Percentiles rank a stretch among this genome's conserved stretches.
Conservation (phyloP, 139 green algal genomes). For the Chlamydomonas incerta region DNA sequence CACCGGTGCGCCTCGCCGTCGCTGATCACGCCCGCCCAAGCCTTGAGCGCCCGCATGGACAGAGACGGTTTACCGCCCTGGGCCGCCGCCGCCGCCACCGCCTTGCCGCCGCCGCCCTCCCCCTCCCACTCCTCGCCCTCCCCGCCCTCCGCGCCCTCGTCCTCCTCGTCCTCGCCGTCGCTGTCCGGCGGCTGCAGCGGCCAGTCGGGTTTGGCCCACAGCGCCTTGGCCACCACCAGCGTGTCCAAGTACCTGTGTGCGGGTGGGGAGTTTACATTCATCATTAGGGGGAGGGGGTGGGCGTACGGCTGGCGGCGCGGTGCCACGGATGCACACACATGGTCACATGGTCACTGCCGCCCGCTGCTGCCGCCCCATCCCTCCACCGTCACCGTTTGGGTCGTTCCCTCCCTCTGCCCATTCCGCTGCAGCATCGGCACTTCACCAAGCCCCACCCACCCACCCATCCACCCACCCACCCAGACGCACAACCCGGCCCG, state of each 20-base stretch:
- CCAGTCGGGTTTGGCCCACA: conserved; percentile 11
- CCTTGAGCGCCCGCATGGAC: conserved; percentile 4
- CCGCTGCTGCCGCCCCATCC: no score
- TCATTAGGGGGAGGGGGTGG: neutral
- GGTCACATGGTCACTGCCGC: no score
- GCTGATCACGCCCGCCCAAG: conserved; percentile 14
- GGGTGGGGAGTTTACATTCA: no score
- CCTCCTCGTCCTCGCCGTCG: neutral
- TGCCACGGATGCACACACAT: no score
- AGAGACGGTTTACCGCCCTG: conserved; percentile 7
- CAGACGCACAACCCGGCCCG: no score
- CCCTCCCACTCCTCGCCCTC: neutral
- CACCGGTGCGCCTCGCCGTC: conserved; percentile 21
- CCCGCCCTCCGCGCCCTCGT: neutral
- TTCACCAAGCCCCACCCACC: no score
- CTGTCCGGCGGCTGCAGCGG: neutral
- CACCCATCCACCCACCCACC: neutral
- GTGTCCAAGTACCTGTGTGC: conserved; percentile 23
- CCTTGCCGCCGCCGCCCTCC: neutral
- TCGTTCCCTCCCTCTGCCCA: no score
- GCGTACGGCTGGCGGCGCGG: no score
- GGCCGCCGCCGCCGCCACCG: neutral
- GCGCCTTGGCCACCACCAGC: conserved; percentile 4
- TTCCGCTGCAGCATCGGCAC: no score
- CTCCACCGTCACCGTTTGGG: no score